phyloP scores from a whole-genome alignment of 441 rosid genomes.

The Jatropha multifida region DNA sequence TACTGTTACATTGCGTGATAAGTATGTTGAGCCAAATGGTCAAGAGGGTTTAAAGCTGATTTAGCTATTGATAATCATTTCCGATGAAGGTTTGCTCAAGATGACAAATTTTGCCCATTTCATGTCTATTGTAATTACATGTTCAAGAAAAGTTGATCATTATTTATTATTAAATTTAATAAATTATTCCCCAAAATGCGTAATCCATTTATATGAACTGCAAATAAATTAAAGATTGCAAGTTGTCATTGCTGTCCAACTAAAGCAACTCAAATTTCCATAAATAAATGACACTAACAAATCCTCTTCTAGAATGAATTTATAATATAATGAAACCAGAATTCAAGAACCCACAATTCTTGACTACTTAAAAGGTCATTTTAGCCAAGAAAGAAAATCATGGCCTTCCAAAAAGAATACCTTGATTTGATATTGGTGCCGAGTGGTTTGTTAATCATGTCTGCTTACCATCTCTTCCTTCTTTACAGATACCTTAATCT shows the following conservation, averaged over 20 bases:
- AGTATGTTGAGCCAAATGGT: conserved; percentile 16
- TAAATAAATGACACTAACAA: neutral
- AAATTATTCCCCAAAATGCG: no score
- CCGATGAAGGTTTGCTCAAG: neutral
- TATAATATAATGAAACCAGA: neutral
- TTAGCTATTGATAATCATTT: conserved; percentile 17
- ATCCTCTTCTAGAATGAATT: neutral
- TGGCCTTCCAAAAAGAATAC: conserved; percentile 31
- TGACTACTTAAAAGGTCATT: neutral
- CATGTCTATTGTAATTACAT: neutral
- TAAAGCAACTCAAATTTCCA: conserved; percentile 1
- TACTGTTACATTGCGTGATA: conserved; percentile 35
- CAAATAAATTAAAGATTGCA: neutral
- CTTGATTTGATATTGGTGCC: conserved; percentile 32
- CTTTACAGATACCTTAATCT: conserved; percentile 29
- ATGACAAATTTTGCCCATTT: neutral
- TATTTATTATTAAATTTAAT: no score
- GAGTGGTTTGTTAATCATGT: conserved; percentile 35
- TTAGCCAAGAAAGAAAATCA: neutral
- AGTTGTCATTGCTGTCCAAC: conserved; percentile 15
- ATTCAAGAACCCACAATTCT: neutral
- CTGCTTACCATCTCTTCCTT: conserved; percentile 32
- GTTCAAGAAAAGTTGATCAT: no score
- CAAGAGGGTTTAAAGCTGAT: conserved; percentile 27
- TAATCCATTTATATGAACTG: neutral